These are phyloP conservation scores for Paecilomyces formosus DNA, from an alignment of 2,329 filamentous ascomycete genomes.

Conservation along the genomic window DNA sequence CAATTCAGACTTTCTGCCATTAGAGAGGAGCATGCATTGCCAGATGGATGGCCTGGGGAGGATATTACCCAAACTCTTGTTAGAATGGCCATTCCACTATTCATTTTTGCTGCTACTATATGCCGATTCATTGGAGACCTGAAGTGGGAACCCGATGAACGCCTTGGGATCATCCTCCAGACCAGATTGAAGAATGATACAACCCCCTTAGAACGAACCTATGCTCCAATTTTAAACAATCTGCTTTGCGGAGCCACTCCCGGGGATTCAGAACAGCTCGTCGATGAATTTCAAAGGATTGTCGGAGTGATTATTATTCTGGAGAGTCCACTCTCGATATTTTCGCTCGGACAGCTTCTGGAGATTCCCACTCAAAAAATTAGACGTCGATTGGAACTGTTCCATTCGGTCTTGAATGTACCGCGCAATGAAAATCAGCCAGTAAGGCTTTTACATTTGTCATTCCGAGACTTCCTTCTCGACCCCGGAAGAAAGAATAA, in stretches of 20 bases:
- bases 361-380: not conserved
- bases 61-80: conserved; percentile 11
- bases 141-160: not conserved
- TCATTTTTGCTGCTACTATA: conserved; percentile 12
- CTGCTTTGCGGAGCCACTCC: not conserved
- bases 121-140: conserved; percentile 11
- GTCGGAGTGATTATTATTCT: not conserved
- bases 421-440: not conserved
- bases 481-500: not conserved
- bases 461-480: not conserved
- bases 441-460: not conserved
- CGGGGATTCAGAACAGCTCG: not conserved
- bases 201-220: not conserved
- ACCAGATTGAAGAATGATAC: not conserved
- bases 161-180: not conserved
- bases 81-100: conserved; percentile 13
- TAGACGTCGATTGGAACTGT: not conserved
- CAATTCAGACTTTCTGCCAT: not conserved
- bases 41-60: not conserved
- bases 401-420: not conserved
- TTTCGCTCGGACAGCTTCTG: not conserved
- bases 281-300: not conserved
- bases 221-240: not conserved
- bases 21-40: not conserved
- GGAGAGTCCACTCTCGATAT: not conserved